These are phyloP conservation scores for Talaromyces sp. DNA, from an alignment of 2,329 filamentous ascomycete genomes.

Conservation along the genomic window DNA sequence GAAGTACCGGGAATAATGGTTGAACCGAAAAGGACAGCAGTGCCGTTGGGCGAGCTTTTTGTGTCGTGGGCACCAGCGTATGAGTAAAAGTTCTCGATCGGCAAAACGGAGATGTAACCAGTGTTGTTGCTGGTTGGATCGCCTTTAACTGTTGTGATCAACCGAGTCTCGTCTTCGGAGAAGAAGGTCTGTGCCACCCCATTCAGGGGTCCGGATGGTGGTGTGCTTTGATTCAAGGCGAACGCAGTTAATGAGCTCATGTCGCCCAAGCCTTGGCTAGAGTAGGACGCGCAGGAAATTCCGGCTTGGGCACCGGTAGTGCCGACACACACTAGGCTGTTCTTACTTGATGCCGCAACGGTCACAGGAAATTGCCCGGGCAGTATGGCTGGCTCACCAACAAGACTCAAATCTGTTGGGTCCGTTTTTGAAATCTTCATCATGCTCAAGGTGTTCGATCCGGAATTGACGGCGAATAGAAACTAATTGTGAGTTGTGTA, in stretches of 20 bases:
- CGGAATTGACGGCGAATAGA: slow-evolving; percentile 33
- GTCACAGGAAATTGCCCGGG: slow-evolving; percentile 40
- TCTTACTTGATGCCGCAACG: slow-evolving; percentile 36
- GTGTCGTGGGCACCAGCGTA: slow-evolving; percentile 25
- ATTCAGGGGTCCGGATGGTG: slow-evolving; percentile 56
- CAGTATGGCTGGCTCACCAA: slow-evolving; percentile 34
- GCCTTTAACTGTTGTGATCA: slow-evolving; percentile 60
- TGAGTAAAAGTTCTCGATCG: slow-evolving; percentile 33
- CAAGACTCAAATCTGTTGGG: slow-evolving; percentile 28
- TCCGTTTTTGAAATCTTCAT: slow-evolving; percentile 31
- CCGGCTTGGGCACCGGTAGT: slow-evolving; percentile 35
- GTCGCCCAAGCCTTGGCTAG: slow-evolving; percentile 27
- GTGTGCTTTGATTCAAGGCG: slow-evolving; percentile 54
- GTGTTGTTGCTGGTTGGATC: slow-evolving; percentile 53
- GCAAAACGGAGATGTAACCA: slow-evolving; percentile 54
- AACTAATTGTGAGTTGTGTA: slow-evolving; percentile 14
- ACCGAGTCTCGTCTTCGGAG: slow-evolving; percentile 49
- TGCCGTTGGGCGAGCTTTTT: slow-evolving; percentile 50
- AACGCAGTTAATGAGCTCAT: slow-evolving; percentile 40
- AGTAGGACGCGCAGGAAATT: slow-evolving; percentile 36
- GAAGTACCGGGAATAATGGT: slow-evolving; percentile 43
- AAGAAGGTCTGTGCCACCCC: slow-evolving; percentile 61
- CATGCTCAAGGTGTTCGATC: slow-evolving; percentile 41
- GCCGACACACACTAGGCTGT: slow-evolving; percentile 37
- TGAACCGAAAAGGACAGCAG: slow-evolving; percentile 56